Evolutionary conservation across 352 stramenopile species (phyloP), one percentile per base, ranked within the genome.

Genomic region (Pythium periplocum): DNA sequence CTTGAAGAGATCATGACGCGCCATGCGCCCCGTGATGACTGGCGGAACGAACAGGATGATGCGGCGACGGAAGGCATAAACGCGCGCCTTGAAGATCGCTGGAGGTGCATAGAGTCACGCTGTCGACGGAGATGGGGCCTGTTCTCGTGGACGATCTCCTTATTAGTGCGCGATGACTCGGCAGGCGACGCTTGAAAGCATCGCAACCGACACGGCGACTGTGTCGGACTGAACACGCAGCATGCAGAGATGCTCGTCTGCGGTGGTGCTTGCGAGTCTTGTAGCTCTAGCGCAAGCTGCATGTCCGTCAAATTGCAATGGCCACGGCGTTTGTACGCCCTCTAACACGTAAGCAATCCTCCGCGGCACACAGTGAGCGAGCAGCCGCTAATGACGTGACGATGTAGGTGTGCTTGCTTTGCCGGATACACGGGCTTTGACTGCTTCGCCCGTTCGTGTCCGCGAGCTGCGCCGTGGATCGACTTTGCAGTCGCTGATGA

Each of bases 371-470:
- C 38, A 42, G 7, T 42, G 12, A 42, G 38, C 38, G 12, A 12
- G 38, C 38, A 42, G 7, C 38, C 12, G 38, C 7, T 42, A 26
- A 12, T 42, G 38, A 8, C 12, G 7, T 42, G 38, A 8, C 0
- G 38, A 12, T 42, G 7, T 42, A 42, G 90, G 37, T 98, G 89
- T 56, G 59, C 69, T 0, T 98, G 89, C 62, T 86, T 83, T 57
- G 63, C 71, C 0, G 86, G 88, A 4, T 98, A 93, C 68, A 76
- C 68, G 26, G 88, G 89, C 40, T 89, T 84, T 58, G 90, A 96
- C 67, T 98, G 93, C 73, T 78, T 69, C 47, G 59, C 69, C 3
- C 77, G 86, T 17, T 60, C 58, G 17, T 98, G 93, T 57, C 78
- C 93, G 26, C 62, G 57, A n/a, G 86, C 75, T 17, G 54, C 56